A percentile compares a stretch with the other conserved stretches of the same genome.
phyloP scores from a whole-genome alignment of 2,329 filamentous ascomycete species.

The Plenodomus lindquistii region DNA sequence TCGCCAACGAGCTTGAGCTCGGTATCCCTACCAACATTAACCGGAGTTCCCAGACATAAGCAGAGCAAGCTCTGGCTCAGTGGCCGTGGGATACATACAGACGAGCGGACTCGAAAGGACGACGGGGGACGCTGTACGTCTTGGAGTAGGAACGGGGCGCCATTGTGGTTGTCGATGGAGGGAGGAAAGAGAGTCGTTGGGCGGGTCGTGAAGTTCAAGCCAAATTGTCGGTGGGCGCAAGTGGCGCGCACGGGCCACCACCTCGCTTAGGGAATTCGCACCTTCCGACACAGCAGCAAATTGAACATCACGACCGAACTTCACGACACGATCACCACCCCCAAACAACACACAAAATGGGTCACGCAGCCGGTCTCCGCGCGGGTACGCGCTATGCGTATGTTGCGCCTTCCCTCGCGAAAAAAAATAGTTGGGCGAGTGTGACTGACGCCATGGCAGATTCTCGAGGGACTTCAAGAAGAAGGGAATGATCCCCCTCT shows the following conservation, averaged over 20 bases:
- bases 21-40: conserved; percentile 83
- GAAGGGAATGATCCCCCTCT: conserved; percentile 90
- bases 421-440: conserved; percentile 1
- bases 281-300: background rate
- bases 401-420: conserved; percentile 12
- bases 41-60: conserved; percentile 83
- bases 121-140: conserved; percentile 98
- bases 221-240: background rate
- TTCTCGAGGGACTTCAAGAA: conserved; percentile 94
- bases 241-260: background rate
- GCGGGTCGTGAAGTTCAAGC: background rate
- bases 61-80: conserved; percentile 98
- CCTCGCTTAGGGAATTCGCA: conserved; percentile 5
- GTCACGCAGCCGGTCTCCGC: conserved; percentile 56
- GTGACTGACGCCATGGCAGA: conserved; percentile 31
- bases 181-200: conserved; percentile 17
- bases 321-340: conserved; percentile 23
- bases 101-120: conserved; percentile 99
- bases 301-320: conserved; percentile 3
- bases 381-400: conserved; percentile 50
- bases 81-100: conserved; percentile 96
- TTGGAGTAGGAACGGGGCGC: conserved; percentile 81
- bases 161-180: conserved; percentile 48
- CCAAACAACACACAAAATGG: conserved; percentile 51
- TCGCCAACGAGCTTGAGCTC: conserved; percentile 99